Base-by-base conservation (phyloP, 805 yeast genomes). In the Saccharomycopsis fibuligera region DNA sequence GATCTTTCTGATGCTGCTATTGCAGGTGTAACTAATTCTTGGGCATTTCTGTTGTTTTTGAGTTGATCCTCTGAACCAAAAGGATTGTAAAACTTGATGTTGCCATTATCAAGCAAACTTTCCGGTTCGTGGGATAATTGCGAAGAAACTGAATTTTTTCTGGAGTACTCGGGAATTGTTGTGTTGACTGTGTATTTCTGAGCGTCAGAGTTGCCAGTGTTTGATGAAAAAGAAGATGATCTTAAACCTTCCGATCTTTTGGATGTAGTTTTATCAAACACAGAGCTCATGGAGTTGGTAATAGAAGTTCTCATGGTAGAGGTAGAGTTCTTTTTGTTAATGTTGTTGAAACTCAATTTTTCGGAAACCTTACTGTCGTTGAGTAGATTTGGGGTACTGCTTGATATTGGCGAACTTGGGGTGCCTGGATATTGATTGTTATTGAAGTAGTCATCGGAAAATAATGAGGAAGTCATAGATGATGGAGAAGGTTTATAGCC, bases 241-340 rank as follows among this genome's bases (percentile, higher is more conserved):
- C 50, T 41, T 9, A 25, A 8, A 12, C 24, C 27, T 5, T 38
- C 44, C 4, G 41, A 16, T n/a, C 36, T 38, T 17, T 27, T 39
- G 10, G 14, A 25, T 10, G 19, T 38, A 24, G 17, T 39, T 33
- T 48, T 48, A 17, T 48, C 51, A 25, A 48, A 44, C 5, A 48
- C 36, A 16, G 51, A 48, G 36, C 21, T 44, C 21, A 24, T 44
- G 14, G 51, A 48, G 41, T 44, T 39, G n/a, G 51, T 21, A n/a
- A 38, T 27, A 3, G 51, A 48, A 12, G 51, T 48, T 44, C 49
- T 35, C 35, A 25, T 39, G 9, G 51, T 45, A 17, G 44, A 37
- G n/a, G 36, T 19, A 14, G 40, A 22, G 5, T 17, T 41, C 27
- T 43, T 43, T 10, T 33, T 8, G 9, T 23, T 9, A 30, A 23